phyloP scores from a whole-genome alignment of 495 filamentous ascomycete genomes.

The Trichoderma reesei region DNA sequence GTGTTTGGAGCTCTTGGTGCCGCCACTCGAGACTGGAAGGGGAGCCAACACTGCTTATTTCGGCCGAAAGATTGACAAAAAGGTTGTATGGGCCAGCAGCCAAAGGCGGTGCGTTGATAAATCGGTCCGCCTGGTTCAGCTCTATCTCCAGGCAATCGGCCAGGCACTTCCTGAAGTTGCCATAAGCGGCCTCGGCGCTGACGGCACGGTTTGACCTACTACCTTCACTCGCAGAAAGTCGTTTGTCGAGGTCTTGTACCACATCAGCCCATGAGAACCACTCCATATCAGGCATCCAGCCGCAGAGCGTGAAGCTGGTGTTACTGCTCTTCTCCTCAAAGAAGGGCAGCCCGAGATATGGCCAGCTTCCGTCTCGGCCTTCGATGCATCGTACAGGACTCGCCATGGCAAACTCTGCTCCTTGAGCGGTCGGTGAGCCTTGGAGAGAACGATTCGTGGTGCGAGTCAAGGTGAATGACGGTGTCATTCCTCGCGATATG shows the following conservation, averaged over 20 bases:
- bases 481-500: conserved; percentile 6
- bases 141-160: background rate
- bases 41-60: background rate
- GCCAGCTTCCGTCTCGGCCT: conserved; percentile 17
- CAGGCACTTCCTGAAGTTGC: background rate
- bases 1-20: background rate
- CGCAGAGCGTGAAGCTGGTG: conserved; percentile 22
- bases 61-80: background rate
- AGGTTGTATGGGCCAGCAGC: conserved; percentile 5
- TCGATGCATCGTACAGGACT: background rate
- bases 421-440: background rate
- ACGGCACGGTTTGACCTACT: background rate
- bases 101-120: background rate
- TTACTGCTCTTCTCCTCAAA: conserved; percentile 20
- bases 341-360: conserved; percentile 13
- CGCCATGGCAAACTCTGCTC: background rate
- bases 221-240: background rate
- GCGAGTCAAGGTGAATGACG: background rate
- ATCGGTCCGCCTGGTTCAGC: background rate
- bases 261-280: conserved; percentile 26
- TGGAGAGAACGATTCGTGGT: background rate
- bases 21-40: background rate
- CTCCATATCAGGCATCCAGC: conserved; percentile 23
- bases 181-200: background rate
- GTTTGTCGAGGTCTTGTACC: conserved; percentile 13